phyloP scores from a whole-genome alignment of 2,329 filamentous ascomycete species.

The Bipolaris cookei region DNA sequence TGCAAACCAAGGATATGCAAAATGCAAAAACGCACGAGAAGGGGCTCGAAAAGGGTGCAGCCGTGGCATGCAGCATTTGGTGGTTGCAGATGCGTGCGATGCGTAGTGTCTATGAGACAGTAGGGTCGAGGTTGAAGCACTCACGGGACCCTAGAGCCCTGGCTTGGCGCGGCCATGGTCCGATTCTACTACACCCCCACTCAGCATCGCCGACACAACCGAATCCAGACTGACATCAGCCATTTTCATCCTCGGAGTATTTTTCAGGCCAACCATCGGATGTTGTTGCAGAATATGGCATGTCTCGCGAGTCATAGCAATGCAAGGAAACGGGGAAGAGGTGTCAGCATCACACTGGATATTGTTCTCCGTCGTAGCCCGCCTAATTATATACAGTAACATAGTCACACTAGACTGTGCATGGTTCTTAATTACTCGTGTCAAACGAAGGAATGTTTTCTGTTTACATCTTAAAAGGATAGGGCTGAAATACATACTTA shows the following conservation, averaged over 20 bases:
- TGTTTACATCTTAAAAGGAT: not conserved
- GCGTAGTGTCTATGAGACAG: conserved; percentile 11
- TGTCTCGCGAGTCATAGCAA: conserved; percentile 33
- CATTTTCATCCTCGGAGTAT: not conserved
- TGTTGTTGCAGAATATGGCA: not conserved
- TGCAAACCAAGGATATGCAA: conserved; percentile 16
- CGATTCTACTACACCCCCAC: not conserved
- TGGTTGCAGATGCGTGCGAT: conserved; percentile 4
- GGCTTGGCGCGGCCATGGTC: conserved; percentile 11
- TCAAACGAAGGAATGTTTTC: not conserved
- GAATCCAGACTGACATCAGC: not conserved
- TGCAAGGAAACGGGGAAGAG: conserved; percentile 26
- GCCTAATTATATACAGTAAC: not conserved
- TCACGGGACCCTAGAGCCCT: not conserved
- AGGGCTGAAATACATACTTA: not conserved
- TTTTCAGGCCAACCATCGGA: not conserved
- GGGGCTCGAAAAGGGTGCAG: conserved; percentile 5
- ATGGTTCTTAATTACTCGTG: not conserved
- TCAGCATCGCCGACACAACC: not conserved
- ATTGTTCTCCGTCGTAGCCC: conserved; percentile 34
- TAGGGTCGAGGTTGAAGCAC: not conserved
- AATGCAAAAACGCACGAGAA: conserved; percentile 4
- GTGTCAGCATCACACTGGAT: conserved; percentile 28
- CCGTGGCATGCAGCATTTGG: conserved; percentile 9
- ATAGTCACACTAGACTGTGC: conserved; percentile 6